Base-by-base conservation (phyloP, 1,139 yeast species). In the Blastobotrys ciferrii region DNA sequence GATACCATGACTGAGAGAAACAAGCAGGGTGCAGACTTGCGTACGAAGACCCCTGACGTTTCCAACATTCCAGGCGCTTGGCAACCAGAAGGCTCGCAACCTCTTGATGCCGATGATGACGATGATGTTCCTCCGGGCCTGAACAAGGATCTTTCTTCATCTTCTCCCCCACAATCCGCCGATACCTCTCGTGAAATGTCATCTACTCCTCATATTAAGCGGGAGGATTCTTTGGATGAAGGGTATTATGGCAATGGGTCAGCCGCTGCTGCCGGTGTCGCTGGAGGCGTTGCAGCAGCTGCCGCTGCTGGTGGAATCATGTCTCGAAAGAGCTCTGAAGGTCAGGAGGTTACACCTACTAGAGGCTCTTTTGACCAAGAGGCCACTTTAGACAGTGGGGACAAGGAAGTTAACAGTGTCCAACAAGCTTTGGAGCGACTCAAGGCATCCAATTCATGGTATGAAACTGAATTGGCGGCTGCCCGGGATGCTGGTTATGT, bases 391-490 rank as follows among this genome's bases (percentile, higher is more conserved):
- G 42, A 18, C 20, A 36, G 30, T 14, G 36, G 20, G 5, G 45
- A 40, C 4, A 43, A 33, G 31, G 35, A 17, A 28, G 43, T 49
- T 14, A 39, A 47, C 33, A 48, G 46, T 32, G 47, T 42, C 4
- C 23, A 46, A 2, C 59, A 61, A 44, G 65, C 58, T 2, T 46
- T 62, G 33, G 68, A 64, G 45, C 58, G 57, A 33, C 57, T 64
- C 30, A 64, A 63, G 48, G 68, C 67, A 2, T 61, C 67, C 18
- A 64, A 64, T 46, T 58, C 67, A 1, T 64, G 68, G 68, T 64
- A 64, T 45, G 67, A 64, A 50, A 45, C 60, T 2, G 67, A 64
- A 44, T 58, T 64, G 25, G 57, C 63, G 2, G 56, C 61, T 20
- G 68, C 68, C 2, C 53, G 53, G 20, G 61, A 61, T 15, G 56